Conservation (phyloP, 2,329 filamentous ascomycete genomes). For the Pseudogymnoascus destructans region DNA sequence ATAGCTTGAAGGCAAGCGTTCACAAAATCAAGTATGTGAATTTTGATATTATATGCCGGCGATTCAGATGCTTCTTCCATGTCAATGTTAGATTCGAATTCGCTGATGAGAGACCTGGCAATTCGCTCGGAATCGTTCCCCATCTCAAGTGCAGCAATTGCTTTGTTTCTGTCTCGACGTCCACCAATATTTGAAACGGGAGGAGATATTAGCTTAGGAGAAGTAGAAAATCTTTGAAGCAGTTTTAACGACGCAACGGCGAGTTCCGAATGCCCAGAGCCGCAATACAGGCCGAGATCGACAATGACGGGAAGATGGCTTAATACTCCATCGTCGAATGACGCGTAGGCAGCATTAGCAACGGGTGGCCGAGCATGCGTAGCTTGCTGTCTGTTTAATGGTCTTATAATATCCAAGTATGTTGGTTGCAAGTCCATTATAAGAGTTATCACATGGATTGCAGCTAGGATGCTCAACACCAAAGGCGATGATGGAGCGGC, state of each 20-base stretch:
- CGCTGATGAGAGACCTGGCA: slow-evolving; percentile 54
- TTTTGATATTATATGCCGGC: slow-evolving; percentile 67
- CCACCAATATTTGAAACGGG: slow-evolving; percentile 46
- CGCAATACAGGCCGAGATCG: slow-evolving; percentile 75
- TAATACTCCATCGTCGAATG: slow-evolving; percentile 82
- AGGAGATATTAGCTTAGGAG: slow-evolving; percentile 58
- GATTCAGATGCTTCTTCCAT: slow-evolving; percentile 56
- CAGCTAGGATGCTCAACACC: slow-evolving; percentile 63
- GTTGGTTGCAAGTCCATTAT: slow-evolving; percentile 81
- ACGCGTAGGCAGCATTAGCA: slow-evolving; percentile 64
- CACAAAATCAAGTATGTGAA: slow-evolving; percentile 75
- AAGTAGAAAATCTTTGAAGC: slow-evolving; percentile 75
- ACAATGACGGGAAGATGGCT: slow-evolving; percentile 68
- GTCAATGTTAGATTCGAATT: slow-evolving; percentile 58
- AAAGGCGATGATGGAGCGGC: slow-evolving; percentile 67
- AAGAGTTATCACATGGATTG: slow-evolving; percentile 72
- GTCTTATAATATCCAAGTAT: slow-evolving; percentile 78
- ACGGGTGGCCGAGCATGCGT: slow-evolving; percentile 47
- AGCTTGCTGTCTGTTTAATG: slow-evolving; percentile 56
- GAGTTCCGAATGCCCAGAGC: slow-evolving; percentile 67
- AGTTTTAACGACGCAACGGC: slow-evolving; percentile 70
- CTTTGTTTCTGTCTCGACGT: slow-evolving; percentile 61
- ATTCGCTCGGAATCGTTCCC: slow-evolving; percentile 72
- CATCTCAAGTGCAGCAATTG: slow-evolving; percentile 76
- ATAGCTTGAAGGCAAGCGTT: slow-evolving; percentile 65